Conservation (phyloP, 208 protist species). For the Leishmania braziliensis region DNA sequence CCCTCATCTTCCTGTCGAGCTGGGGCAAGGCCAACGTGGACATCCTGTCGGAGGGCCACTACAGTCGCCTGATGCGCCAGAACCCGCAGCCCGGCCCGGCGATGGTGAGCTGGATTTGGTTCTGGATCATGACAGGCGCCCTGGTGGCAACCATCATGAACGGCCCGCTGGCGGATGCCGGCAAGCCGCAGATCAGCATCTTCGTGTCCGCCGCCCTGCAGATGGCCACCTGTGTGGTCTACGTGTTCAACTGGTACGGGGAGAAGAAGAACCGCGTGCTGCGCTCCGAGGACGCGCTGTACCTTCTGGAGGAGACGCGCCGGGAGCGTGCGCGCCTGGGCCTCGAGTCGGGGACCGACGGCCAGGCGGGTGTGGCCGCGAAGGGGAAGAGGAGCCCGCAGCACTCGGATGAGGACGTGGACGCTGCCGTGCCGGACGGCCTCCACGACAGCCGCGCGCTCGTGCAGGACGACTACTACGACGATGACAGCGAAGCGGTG, state of each 20-base stretch:
- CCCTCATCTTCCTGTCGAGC: slow-evolving; percentile 54
- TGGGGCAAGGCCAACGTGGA: slow-evolving; percentile 73
- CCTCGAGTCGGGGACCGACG: neutral
- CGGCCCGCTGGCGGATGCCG: slow-evolving; percentile 60
- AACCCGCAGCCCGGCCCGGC: slow-evolving; percentile 45
- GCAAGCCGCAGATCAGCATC: slow-evolving; percentile 46
- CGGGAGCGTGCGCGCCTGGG: slow-evolving; percentile 33
- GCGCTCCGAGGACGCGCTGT: slow-evolving; percentile 42
- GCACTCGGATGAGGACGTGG: slow-evolving; percentile 4
- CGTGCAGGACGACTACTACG: slow-evolving; percentile 7
- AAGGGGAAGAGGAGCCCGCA: slow-evolving; percentile 15
- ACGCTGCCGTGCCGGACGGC: slow-evolving; percentile 1
- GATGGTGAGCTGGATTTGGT: slow-evolving; percentile 74
- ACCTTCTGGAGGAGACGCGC: slow-evolving; percentile 32
- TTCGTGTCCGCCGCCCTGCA: slow-evolving; percentile 64
- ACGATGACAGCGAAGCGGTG: slow-evolving; percentile 1
- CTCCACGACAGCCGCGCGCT: neutral
- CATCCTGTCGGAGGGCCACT: slow-evolving; percentile 78
- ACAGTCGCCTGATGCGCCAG: slow-evolving; percentile 68
- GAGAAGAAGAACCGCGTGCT: slow-evolving; percentile 63
- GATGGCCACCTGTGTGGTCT: slow-evolving; percentile 53
- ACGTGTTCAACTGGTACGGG: slow-evolving; percentile 68
- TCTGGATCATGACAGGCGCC: slow-evolving; percentile 51
- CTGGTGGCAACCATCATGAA: slow-evolving; percentile 48
- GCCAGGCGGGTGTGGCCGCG: neutral